phyloP scores from a whole-genome alignment of 2,329 filamentous ascomycete genomes.

The Myriosclerotinia scirpicola region DNA sequence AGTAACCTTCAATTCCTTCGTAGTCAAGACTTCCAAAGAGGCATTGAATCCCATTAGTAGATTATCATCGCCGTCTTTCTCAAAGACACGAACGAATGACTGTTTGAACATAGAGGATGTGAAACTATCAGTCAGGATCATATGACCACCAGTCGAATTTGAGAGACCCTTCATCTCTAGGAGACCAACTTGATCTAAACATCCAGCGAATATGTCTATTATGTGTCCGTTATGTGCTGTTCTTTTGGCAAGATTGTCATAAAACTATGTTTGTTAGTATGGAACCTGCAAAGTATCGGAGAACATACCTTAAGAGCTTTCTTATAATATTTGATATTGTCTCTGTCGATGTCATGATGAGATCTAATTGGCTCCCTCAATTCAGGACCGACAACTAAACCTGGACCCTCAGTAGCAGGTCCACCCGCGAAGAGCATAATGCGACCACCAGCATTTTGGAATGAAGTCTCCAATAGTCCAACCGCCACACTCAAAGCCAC shows the following conservation, averaged over 20 bases:
- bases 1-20: conserved; percentile 97
- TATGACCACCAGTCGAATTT: conserved; percentile 95
- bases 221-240: conserved; percentile 96
- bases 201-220: conserved; percentile 96
- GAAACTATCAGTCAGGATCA: conserved; percentile 97
- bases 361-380: conserved; percentile 95
- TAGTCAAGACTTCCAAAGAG: conserved; percentile 90
- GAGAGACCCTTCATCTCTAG: conserved; percentile 97
- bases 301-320: conserved; percentile 83
- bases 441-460: conserved; percentile 90
- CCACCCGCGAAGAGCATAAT: conserved; percentile 98
- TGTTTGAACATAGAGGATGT: conserved; percentile 99
- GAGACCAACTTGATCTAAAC: conserved; percentile 93
- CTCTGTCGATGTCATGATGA: conserved; percentile 96
- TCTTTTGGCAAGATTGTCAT: conserved; percentile 89
- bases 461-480: conserved; percentile 88
- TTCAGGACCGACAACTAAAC: conserved; percentile 94
- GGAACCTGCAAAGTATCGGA: not conserved
- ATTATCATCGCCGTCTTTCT: conserved; percentile 94
- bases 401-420: conserved; percentile 91
- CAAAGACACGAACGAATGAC: conserved; percentile 94
- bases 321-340: conserved; percentile 99
- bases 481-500: conserved; percentile 95
- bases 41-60: conserved; percentile 98
- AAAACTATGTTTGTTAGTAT: conserved; percentile 63